Percentiles rank a stretch among this genome's conserved stretches.
phyloP scores from a whole-genome alignment of 2,329 filamentous ascomycete species.

The Talaromyces pinophilus region DNA sequence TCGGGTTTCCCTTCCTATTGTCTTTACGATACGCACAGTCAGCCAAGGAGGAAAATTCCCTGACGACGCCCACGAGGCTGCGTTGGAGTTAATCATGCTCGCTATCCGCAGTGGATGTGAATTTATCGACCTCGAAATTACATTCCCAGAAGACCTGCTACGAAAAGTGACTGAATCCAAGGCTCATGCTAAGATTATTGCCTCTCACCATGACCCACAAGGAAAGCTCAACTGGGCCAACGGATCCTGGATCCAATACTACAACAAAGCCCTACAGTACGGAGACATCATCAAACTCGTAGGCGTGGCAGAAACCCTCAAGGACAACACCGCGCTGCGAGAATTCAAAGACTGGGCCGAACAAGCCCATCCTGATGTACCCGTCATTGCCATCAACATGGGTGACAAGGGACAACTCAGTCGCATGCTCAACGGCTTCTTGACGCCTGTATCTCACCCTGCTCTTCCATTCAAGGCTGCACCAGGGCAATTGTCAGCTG shows the following conservation, averaged over 20 bases:
- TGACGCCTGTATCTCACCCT: slow-evolving; percentile 92
- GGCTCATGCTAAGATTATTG: slow-evolving; percentile 79
- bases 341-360: slow-evolving; percentile 78
- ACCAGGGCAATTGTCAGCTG: slow-evolving; percentile 86
- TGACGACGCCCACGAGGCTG: slow-evolving; percentile 70
- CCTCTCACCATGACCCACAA: slow-evolving; percentile 88
- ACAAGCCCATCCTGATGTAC: slow-evolving; percentile 67
- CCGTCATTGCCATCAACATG: slow-evolving; percentile 96
- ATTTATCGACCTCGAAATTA: slow-evolving; percentile 91
- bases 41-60: slow-evolving; percentile 88
- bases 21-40: slow-evolving; percentile 86
- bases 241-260: slow-evolving; percentile 86
- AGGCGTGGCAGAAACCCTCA: slow-evolving; percentile 70
- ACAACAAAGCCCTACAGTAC: slow-evolving; percentile 85
- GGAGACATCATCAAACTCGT: slow-evolving; percentile 95
- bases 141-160: slow-evolving; percentile 75
- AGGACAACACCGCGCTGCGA: slow-evolving; percentile 84
- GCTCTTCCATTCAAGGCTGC: slow-evolving; percentile 89
- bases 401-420: slow-evolving; percentile 82
- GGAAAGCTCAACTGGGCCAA: slow-evolving; percentile 83
- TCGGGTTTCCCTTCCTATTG: slow-evolving; percentile 72
- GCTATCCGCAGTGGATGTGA: slow-evolving; percentile 84
- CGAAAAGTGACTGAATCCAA: slow-evolving; percentile 68
- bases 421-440: slow-evolving; percentile 84
- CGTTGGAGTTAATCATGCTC: slow-evolving; percentile 71